phyloP scores from a whole-genome alignment of 495 filamentous ascomycete genomes.

The Penicillium subrubescens region DNA sequence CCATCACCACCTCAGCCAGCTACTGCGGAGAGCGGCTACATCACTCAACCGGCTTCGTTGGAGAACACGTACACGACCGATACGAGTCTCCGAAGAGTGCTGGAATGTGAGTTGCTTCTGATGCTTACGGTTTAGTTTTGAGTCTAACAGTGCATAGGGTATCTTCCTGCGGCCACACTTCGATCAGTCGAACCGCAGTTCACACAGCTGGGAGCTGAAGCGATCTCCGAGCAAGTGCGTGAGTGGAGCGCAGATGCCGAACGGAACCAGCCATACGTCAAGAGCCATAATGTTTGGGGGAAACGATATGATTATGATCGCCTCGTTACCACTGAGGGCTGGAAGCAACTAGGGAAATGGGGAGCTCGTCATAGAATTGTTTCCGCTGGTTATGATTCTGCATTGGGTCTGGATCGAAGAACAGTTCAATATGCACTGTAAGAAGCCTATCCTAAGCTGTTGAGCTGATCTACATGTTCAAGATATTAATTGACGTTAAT shows the following conservation, averaged over 20 bases:
- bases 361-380: constrained; percentile 40
- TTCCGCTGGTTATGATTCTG: constrained; percentile 40
- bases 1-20: constrained; percentile 42
- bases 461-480: neutral
- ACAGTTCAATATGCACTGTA: constrained; percentile 39
- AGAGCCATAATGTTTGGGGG: constrained; percentile 43
- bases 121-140: neutral
- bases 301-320: constrained; percentile 41
- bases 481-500: constrained; percentile 29
- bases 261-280: constrained; percentile 40
- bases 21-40: constrained; percentile 36
- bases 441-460: neutral
- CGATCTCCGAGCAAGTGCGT: constrained; percentile 32
- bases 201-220: constrained; percentile 34
- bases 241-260: constrained; percentile 43
- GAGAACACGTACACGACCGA: constrained; percentile 40
- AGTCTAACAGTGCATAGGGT: constrained; percentile 27
- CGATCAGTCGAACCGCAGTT: constrained; percentile 26
- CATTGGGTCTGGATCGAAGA: constrained; percentile 39
- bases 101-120: constrained; percentile 26
- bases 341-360: constrained; percentile 43
- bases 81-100: constrained; percentile 26
- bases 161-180: constrained; percentile 27
- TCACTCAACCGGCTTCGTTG: constrained; percentile 32
- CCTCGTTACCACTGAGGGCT: constrained; percentile 45